Base-by-base conservation (phyloP, 2,329 filamentous ascomycete species). In the Talaromyces sp. region DNA sequence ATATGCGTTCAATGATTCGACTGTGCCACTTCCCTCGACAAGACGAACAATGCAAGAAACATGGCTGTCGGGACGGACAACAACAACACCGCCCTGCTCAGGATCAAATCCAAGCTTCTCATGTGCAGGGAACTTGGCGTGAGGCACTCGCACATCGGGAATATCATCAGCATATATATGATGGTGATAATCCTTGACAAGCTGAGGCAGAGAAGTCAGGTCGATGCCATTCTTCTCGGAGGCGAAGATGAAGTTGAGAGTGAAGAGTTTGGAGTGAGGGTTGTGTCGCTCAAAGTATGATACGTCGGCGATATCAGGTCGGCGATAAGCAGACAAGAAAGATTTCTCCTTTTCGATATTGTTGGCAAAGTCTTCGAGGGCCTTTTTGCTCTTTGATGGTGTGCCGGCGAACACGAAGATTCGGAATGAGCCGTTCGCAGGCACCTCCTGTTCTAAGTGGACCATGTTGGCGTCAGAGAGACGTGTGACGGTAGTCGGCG, bases 391-490 rank as follows among this genome's bases (percentile, higher is more conserved):
- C 48, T 79, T 78, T 13, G 76, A 69, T 8, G 84, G 84, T 41
- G 80, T 79, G 58, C 92, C 92, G n/a, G 84, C 91, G 70, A 95
- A 96, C 62, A 96, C 73, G 70, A 91, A 95, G 61, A 96, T 80
- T 57, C 91, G 84, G 80, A 92, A 96, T 1, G 91, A 87, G 43
- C 91, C 91, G 73, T 96, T 96, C 60, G 92, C 79, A 0, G 91
- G 91, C 33, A 96, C 82, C 69, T 95, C 89, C 73, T 96, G 91
- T 75, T 96, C 92, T 9, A 96, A 81, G 66, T 95, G 89, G 1
- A 96, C 91, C 5, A 90, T 86, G 73, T 96, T 96, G 69, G 91
- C 89, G 69, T 97, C 92, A 0, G 88, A 86, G 21, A 96, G 89
- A 51, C 92, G 84, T 0, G 91, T 96, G 10, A 96, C 92, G 62